Base-by-base conservation (phyloP, 148 eudicot species). In the Vaccinium corymbosum region DNA sequence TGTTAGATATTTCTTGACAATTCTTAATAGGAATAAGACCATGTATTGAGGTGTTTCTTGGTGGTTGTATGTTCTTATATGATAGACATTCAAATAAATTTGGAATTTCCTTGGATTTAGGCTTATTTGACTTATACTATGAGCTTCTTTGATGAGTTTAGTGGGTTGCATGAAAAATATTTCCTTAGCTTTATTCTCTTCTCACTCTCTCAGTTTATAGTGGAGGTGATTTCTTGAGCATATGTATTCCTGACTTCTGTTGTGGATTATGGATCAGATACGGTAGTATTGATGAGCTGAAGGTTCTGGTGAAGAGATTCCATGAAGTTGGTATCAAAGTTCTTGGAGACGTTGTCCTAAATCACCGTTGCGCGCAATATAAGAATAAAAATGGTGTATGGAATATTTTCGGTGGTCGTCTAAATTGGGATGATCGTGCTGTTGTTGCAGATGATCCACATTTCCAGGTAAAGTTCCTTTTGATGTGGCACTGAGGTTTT, bases 371-470 rank as follows among this genome's bases (percentile, higher is more conserved):
- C 86, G 99, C 99, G 55, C 91, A 95, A 6, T 75, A 48, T 81
- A 80, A 92, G 87, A 97, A 95, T 89, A 84, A 91, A 75, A 97
- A 97, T 88, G 99, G 98, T 82, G 79, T 97, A 38, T 97, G 99
- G 99, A 97, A 97, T 81, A 91, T 95, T 57, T 97, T 93, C 85
- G 99, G 99, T 73, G 99, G 99, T 74, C 95, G 94, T 78, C 91
- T 97, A 81, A 95, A 97, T 86, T 97, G 99, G 99, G 99, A 97
- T 92, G 99, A 97, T 71, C 94, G 99, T 83, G 99, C 99, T 55
- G 89, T 97, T 81, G 99, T 97, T 80, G 93, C 96, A 53, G 99
- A 97, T 86, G 99, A 97, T 88, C 99, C 99, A 79, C 99, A 97
- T 88, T 97, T 95, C 88, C 99, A 97, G 98, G 99, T 95, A 83